Evolutionary conservation across 2,329 filamentous ascomycete genomes (phyloP), one percentile per base, ranked within the genome.

Genomic region (Coniosporium tulheliwenetii): DNA sequence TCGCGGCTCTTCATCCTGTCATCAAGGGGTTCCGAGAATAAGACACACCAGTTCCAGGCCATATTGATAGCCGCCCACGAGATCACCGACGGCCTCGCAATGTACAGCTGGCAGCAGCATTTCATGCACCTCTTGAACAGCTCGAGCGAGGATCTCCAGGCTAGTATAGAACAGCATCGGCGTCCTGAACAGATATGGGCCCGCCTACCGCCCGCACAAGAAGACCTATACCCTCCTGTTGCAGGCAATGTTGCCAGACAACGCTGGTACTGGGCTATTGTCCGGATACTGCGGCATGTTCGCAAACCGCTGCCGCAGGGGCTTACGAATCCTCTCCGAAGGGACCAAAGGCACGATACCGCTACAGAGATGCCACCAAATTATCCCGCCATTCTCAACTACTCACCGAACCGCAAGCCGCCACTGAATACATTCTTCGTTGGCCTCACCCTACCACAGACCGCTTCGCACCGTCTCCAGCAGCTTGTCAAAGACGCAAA

Each of bases 211-310:
- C 52, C 54, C 1, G 62, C 65, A 1, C 65, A 69, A 50, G 66
- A 69, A 52, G 63, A 65, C 14, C 44, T 67, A 1, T 69, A 68
- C 38, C 63, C 64, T 1, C 47, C 44, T 0, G 53, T 66, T 0
- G 36, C 49, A 1, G 62, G 63, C 30, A 61, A 46, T 15, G 41
- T 41, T 32, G 64, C 63, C 1, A 49, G 60, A 14, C 55, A 60
- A 48, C 53, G 64, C 38, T 69, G 65, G 65, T 66, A 64, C 47
- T 69, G 66, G 66, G 56, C 59, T 5, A 55, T 69, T 7, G 56
- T 62, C 8, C 52, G 63, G 14, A 57, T 68, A 7, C 53, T 68
- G 12, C 50, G 65, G 5, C 61, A 67, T 41, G 56, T 66, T 1
- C 49, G 59, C 5, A 61, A 52, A 37, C 54, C 58, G 1, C 50